Evolutionary conservation across 148 eudicot genomes (phyloP), one percentile per base, ranked within the genome.

Genomic region (Vaccinium darrowii): DNA sequence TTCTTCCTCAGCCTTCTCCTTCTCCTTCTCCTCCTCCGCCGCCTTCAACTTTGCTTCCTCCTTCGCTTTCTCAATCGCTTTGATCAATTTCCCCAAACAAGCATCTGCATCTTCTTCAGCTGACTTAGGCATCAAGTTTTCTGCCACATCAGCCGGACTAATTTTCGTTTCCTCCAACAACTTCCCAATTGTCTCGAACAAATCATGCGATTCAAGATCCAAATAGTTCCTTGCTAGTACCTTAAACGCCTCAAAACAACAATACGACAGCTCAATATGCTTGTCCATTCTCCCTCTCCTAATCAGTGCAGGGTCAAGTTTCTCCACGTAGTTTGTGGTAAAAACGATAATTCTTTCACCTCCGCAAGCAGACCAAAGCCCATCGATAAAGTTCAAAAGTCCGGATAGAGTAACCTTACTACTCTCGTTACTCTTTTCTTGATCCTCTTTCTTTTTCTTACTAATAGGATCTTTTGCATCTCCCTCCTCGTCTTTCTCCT

Each of bases 301-400:
- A 30, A 90, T 88, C 30, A 92, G 84, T 39, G 93, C 94, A 56
- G 93, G 88, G 43, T 92, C 94, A 2, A 92, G 88, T 62, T 91
- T 92, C 5, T 92, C 91, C 1, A 91, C 84, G 50, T 85, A 78
- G 83, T 92, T 91, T 0, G 94, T 92, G 1, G 94, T 91, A 60
- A 92, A 92, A 2, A 92, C 81, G 15, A 92, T 86, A 18, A 92
- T 54, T 60, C 92, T 86, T 33, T 92, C 94, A 0, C 88, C 91
- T 2, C 93, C 89, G 80, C 92, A 92, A 81, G 92, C 85, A 3
- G 94, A 92, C 94, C 94, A 92, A 13, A 90, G 80, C 15, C 94
- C 94, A 39, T 92, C 94, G 4, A 92, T 92, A 72, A 90, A 91
- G 60, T 92, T 92, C 85, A 92, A 33, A n/a, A 92, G 79, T 43